phyloP scores from a whole-genome alignment of 2,329 filamentous ascomycete species.

The Pseudocercospora pini-densiflorae region DNA sequence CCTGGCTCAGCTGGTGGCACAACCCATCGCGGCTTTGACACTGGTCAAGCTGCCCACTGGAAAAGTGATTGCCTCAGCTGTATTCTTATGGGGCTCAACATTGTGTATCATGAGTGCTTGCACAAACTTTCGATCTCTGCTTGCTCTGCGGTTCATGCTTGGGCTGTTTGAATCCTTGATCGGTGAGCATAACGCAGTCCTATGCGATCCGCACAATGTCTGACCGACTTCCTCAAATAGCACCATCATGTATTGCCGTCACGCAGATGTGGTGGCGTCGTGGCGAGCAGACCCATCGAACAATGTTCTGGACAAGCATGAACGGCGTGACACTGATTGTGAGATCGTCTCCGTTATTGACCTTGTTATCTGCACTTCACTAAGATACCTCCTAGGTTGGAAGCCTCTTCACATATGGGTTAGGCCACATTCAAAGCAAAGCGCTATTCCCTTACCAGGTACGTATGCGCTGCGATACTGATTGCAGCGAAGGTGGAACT shows the following conservation, averaged over 20 bases:
- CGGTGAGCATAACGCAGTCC: neutral
- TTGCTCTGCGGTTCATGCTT: conserved; percentile 53
- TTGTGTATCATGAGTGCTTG: conserved; percentile 13
- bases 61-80: conserved; percentile 51
- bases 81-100: conserved; percentile 51
- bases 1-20: conserved; percentile 57
- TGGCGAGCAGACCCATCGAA: conserved; percentile 25
- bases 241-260: conserved; percentile 25
- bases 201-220: neutral
- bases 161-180: conserved; percentile 57
- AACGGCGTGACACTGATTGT: conserved; percentile 23
- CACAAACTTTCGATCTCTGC: conserved; percentile 11
- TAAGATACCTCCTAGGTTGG: conserved; percentile 9
- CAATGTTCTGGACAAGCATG: conserved; percentile 25
- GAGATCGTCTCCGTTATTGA: neutral
- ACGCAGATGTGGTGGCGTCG: conserved; percentile 29
- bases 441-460: conserved; percentile 19
- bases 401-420: conserved; percentile 26
- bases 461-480: neutral
- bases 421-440: conserved; percentile 23
- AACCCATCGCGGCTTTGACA: conserved; percentile 57
- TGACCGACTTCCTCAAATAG: neutral
- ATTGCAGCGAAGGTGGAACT: neutral
- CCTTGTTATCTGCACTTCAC: neutral
- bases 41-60: conserved; percentile 54